These are phyloP conservation scores for Decorospora gaudefroyi DNA, from an alignment of 2,329 filamentous ascomycete species.

Conservation along the genomic window DNA sequence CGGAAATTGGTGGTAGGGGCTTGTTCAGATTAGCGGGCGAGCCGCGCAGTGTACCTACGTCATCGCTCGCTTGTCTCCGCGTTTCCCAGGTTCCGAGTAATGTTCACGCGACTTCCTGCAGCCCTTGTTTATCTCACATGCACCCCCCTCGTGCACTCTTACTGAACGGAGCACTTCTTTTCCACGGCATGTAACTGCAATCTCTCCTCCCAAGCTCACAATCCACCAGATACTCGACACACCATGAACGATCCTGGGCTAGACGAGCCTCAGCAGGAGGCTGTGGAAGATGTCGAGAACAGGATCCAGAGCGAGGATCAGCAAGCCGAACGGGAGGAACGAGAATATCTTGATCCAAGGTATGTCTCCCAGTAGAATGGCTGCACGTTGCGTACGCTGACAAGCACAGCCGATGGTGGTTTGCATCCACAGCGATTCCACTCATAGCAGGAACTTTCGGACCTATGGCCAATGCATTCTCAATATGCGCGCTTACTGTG, in stretches of 20 bases:
- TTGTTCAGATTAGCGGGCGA: constrained; percentile 1
- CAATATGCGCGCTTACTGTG: constrained; percentile 60
- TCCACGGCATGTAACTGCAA: constrained; percentile 1
- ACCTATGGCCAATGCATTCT: constrained; percentile 60
- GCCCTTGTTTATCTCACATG: constrained; percentile 13
- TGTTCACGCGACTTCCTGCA: constrained; percentile 9
- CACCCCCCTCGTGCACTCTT: constrained; percentile 4
- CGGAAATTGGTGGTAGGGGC: constrained; percentile 9
- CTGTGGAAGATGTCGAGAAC: constrained; percentile 53
- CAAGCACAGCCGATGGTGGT: constrained; percentile 60
- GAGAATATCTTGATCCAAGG: constrained; percentile 53
- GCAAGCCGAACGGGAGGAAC: constrained; percentile 48
- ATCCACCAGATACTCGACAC: not conserved
- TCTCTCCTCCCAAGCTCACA: not conserved
- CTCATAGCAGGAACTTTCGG: constrained; percentile 61
- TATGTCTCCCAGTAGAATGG: constrained; percentile 16
- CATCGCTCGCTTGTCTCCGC: constrained; percentile 7
- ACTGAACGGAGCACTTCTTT: not conserved
- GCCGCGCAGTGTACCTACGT: constrained; percentile 6
- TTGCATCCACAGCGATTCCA: constrained; percentile 63
- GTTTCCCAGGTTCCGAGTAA: not conserved
- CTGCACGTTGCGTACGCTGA: constrained; percentile 10
- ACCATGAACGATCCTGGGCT: constrained; percentile 58
- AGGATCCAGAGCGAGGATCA: constrained; percentile 38
- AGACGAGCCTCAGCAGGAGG: constrained; percentile 55